Percentiles rank a stretch among this genome's conserved stretches.
These are phyloP conservation scores for Phylloporus arenicola DNA, from an alignment of 768 basidiomycete genomes.

Conservation along the genomic window DNA sequence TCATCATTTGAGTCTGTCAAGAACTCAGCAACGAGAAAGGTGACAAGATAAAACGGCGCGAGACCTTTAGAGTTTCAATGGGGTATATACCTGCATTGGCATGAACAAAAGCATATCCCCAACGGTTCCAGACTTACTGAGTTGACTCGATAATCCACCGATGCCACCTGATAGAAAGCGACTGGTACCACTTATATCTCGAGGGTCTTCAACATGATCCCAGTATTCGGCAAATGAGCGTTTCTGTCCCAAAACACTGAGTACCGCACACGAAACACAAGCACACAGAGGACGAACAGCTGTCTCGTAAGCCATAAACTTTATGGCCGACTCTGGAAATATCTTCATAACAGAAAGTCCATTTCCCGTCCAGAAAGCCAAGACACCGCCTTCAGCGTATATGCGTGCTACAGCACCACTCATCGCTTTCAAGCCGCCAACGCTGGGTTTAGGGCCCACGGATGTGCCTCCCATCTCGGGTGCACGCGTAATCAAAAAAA, in stretches of 20 bases:
- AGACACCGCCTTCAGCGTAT: conserved; percentile 83
- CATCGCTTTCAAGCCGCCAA: conserved; percentile 61
- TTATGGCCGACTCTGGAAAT: conserved; percentile 97
- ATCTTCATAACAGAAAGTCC: conserved; percentile 92
- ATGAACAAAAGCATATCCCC: conserved; percentile 12
- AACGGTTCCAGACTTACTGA: conserved; percentile 50
- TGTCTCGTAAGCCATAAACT: conserved; percentile 93
- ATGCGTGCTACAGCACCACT: conserved; percentile 70
- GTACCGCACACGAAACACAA: conserved; percentile 10
- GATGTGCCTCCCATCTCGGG: conserved; percentile 62
- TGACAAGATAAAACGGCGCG: neutral
- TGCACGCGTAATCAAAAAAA: conserved; percentile 90
- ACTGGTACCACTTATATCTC: conserved; percentile 86
- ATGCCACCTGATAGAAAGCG: conserved; percentile 94
- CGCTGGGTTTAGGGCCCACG: conserved; percentile 38
- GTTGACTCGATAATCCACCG: conserved; percentile 90
- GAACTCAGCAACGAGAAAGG: conserved; percentile 1
- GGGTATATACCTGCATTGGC: conserved; percentile 79
- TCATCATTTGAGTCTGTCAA: conserved; percentile 91
- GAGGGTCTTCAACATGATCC: conserved; percentile 84
- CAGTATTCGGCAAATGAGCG: conserved; percentile 86
- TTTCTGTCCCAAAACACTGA: conserved; percentile 55
- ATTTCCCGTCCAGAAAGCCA: conserved; percentile 98
- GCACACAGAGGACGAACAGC: conserved; percentile 51
- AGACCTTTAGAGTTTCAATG: conserved; percentile 89